Conservation (phyloP, 768 basidiomycete species). For the Pleurotus eryngii region DNA sequence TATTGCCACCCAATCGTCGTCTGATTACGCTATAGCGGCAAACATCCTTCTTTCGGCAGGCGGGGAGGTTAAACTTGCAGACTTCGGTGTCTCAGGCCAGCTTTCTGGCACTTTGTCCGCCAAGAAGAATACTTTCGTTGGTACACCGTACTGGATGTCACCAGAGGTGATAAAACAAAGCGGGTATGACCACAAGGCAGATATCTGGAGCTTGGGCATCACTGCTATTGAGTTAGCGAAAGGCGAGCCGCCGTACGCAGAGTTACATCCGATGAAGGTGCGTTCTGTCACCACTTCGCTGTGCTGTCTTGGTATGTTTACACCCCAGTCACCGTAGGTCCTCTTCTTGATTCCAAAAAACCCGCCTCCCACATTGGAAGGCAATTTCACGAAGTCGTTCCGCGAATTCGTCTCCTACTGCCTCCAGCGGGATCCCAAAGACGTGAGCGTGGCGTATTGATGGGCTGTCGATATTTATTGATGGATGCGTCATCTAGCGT, state of each 20-base stretch:
- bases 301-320: not conserved
- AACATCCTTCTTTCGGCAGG: conserved; percentile 90
- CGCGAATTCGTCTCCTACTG: conserved; percentile 92
- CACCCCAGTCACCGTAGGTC: conserved; percentile 49
- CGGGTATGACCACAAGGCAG: conserved; percentile 98
- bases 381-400: conserved; percentile 89
- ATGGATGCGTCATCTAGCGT: conserved; percentile 46
- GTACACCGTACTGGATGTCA: conserved; percentile 99
- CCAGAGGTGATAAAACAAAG: conserved; percentile 99
- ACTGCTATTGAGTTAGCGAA: conserved; percentile 97
- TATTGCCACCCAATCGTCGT: not conserved
- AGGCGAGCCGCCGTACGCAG: conserved; percentile 97
- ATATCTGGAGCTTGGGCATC: conserved; percentile 98
- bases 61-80: conserved; percentile 96
- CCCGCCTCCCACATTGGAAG: conserved; percentile 86
- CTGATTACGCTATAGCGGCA: conserved; percentile 55
- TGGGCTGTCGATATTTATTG: no score
- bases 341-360: conserved; percentile 99
- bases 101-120: conserved; percentile 88
- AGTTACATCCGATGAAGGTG: conserved; percentile 99
- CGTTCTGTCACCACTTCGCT: conserved; percentile 13
- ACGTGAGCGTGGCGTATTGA: conserved; percentile 46
- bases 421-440: conserved; percentile 89
- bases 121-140: conserved; percentile 98
- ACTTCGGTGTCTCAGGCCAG: conserved; percentile 98